Conservation (phyloP, 192 early-diverging fungal genomes). For the Linnemannia zychae region DNA sequence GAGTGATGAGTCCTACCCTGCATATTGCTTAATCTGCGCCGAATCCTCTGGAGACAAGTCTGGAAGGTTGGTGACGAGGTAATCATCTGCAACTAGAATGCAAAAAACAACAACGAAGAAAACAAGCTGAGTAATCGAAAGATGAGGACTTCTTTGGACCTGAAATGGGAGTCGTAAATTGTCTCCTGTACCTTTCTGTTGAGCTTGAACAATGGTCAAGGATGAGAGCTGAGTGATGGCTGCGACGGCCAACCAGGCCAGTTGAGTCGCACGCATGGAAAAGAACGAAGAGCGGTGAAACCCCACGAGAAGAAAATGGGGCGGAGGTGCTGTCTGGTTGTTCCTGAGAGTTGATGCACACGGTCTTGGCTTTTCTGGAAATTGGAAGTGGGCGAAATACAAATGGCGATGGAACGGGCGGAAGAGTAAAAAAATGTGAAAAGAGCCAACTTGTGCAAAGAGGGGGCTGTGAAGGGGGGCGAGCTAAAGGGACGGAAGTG, state of each 20-base stretch:
- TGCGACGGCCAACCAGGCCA: constrained; percentile 17
- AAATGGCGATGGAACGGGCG: background rate
- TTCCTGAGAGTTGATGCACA: too few species aligned
- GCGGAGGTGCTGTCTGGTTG: background rate
- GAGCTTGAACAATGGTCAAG: constrained; percentile 13
- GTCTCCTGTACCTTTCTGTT: constrained; percentile 15
- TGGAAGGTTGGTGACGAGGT: constrained; percentile 53
- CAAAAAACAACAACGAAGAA: background rate
- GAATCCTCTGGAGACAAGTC: constrained; percentile 37
- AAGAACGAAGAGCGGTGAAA: background rate
- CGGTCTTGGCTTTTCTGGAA: background rate
- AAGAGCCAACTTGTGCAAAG: background rate
- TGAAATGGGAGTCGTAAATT: background rate
- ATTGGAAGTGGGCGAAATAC: background rate
- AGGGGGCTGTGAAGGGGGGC: background rate
- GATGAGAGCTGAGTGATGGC: constrained; percentile 12
- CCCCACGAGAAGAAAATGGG: background rate
- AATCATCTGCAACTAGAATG: constrained; percentile 50
- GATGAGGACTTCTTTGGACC: background rate
- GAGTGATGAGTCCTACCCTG: constrained; percentile 47
- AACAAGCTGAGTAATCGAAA: background rate
- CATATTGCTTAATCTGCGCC: constrained; percentile 57
- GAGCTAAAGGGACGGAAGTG: background rate
- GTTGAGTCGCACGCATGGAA: constrained; percentile 15
- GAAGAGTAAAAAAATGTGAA: background rate